phyloP scores from a whole-genome alignment of 805 yeast genomes.

The Sungouiozyma intestinalis region DNA sequence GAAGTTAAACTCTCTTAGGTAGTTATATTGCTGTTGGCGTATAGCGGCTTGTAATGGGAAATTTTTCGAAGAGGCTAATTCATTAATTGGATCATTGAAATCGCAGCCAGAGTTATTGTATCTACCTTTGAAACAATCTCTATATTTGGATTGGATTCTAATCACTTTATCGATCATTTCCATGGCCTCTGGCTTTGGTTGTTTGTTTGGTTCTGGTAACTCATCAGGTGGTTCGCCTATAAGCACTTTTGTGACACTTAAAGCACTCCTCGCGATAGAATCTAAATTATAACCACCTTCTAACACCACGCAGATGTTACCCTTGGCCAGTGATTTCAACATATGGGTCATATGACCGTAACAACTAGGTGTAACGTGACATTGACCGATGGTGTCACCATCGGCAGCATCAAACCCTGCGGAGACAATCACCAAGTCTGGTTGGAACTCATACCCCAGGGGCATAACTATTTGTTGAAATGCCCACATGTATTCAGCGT shows the following conservation, averaged over 20 bases:
- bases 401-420: conserved; percentile 99
- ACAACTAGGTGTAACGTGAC: conserved; percentile 91
- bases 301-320: conserved; percentile 76
- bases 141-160: conserved; percentile 69
- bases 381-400: conserved; percentile 94
- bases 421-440: conserved; percentile 85
- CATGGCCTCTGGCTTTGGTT: conserved; percentile 69
- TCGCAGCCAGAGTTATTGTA: conserved; percentile 46
- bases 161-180: conserved; percentile 75
- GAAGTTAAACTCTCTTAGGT: conserved; percentile 45
- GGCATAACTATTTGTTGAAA: conserved; percentile 82
- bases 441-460: conserved; percentile 75
- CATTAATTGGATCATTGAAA: conserved; percentile 27
- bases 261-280: conserved; percentile 80
- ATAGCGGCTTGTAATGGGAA: conserved; percentile 60
- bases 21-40: conserved; percentile 56
- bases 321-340: conserved; percentile 78
- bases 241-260: conserved; percentile 82
- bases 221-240: conserved; percentile 93
- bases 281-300: conserved; percentile 97
- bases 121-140: conserved; percentile 62
- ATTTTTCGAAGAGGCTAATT: conserved; percentile 30
- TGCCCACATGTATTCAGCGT: conserved; percentile 91
- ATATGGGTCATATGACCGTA: conserved; percentile 94
- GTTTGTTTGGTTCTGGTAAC: conserved; percentile 37